Evolutionary conservation across 2,329 filamentous ascomycete genomes (phyloP), one percentile per base, ranked within the genome.

Genomic region (Phoma herbarum): DNA sequence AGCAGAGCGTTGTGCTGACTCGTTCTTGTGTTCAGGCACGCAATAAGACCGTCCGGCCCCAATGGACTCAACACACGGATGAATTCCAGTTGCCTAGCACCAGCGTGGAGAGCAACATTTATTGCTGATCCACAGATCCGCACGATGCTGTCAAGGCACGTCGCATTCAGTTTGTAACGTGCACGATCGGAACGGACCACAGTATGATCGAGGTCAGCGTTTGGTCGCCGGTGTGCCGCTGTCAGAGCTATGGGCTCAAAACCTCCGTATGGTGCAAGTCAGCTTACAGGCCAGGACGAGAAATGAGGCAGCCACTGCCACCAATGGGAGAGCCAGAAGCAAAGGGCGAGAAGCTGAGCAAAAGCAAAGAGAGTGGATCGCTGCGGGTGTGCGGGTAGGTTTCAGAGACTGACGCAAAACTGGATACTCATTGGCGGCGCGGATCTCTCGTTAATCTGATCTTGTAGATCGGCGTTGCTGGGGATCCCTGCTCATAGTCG

Each of bases 361-460:
- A 60, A 57, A 67, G 63, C 61, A 66, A 62, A 31, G 44, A 66
- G 60, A 50, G 53, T 44, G 23, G 44, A 48, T 48, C 49, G 56
- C 61, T 53, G 61, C 53, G 55, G 59, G 60, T 63, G 64, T 64
- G 69, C 65, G 65, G 67, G 61, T 67, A 67, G 37, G 72, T 67
- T 68, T 72, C 65, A 65, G 63, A 55, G 64, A 61, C 56, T 60
- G 62, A 57, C 49, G 53, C 51, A 37, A 64, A 60, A 54, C 48
- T 59, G 51, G 53, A 55, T 33, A 57, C 53, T 59, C 57, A 75
- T 75, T 75, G 72, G 68, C 58, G 61, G 69, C 50, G 70, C 57
- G 59, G 65, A 68, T 66, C 60, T 65, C 66, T 75, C 72, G 72
- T 73, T 67, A 75, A 76, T 75, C 72, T 75, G 68, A 71, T 68